Base-by-base conservation (phyloP, 371 early-diverging fungal species). In the Lichtheimia ramosa region DNA sequence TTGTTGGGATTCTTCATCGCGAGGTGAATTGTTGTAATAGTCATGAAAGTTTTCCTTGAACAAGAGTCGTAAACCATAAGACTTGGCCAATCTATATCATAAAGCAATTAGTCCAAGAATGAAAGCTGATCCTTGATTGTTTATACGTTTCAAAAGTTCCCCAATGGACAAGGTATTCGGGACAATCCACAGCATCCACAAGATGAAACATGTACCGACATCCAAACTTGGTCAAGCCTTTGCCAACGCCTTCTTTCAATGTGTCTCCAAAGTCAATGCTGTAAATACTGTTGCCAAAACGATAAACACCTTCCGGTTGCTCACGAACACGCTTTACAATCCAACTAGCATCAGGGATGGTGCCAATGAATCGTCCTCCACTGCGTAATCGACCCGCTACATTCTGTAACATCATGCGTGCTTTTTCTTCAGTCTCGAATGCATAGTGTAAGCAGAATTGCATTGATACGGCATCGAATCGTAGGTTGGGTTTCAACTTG, bases 371-470 rank as follows among this genome's bases (percentile, higher is more conserved):
- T 28, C 75, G 64, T 1, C 99, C 99, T 14, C 95, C 96, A 3
- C 81, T 59, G n/a, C 79, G 79, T 66, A 99, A 71, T 41, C 89
- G 83, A 3, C 71, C 60, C 1, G 91, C 69, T 5, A 99, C 91
- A 70, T 99, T 99, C 49, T 83, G 70, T 40, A 99, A 69, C 77
- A 92, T 92, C 59, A 75, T 87, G 21, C 93, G 79, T 1, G 92
- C 91, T 64, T 88, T 90, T 12, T 69, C 64, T 71, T 97, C 95
- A 3, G 84, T 82, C 64, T 92, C 92, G 70, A 99, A 99, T 0
- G 97, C 90, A 74, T 99, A 99, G 68, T 99, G 99, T 54, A 99
- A 74, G 66, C 94, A 93, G 71, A 99, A 99, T 73, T 99, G 99
- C 75, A 91, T 87, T 52, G 93, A 93, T 2, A 98, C 93, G 16